Evolutionary conservation across 78 protist genomes (phyloP), one percentile per base, ranked within the genome.

Genomic region (Dictyostelium purpureum): DNA sequence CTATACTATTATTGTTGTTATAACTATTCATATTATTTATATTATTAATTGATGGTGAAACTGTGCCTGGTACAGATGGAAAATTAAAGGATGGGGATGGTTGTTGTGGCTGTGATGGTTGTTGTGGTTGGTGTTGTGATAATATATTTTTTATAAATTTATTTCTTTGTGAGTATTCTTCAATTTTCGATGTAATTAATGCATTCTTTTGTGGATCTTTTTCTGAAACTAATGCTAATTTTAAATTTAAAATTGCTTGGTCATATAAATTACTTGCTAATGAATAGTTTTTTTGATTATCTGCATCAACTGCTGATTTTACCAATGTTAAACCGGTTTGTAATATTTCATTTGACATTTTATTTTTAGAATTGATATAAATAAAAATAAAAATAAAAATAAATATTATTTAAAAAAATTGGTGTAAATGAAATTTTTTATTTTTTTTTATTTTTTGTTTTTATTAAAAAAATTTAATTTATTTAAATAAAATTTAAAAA

Each of bases 301-400:
- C 92, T 14, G 92, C 92, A 6, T 85, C 92, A n/a, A 85, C 79
- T 28, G 92, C 92, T 45, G 80, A 73, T 59, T 73, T 85, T 10
- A 70, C 77, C 19, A 85, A 31, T 49, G 52, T 57, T 74, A 85
- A 85, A 38, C 92, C 92, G 4, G 82, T 73, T 47, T 70, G 82
- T 71, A 85, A 43, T 73, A 73, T 73, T 73, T 85, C 92, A 47
- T 37, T 70, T 33, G 90, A 47, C 90, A 82, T 82, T 18, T 5
- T 73, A 38, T 40, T 38, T 19, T 67, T 69, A 2, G 18, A 16
- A 26, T 63, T 63, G 11, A 10, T 24, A 63, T 63, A 33, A 28
- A 63, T 63, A 63, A 33, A 63, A 14, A 63, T 24, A 63, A 28
- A 63, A 33, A 16, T 11, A 33, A 33, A 24, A 63, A 33, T 2